These are phyloP conservation scores for Pseudocercospora pini-densiflorae DNA, from an alignment of 2,329 filamentous ascomycete species.

Conservation along the genomic window DNA sequence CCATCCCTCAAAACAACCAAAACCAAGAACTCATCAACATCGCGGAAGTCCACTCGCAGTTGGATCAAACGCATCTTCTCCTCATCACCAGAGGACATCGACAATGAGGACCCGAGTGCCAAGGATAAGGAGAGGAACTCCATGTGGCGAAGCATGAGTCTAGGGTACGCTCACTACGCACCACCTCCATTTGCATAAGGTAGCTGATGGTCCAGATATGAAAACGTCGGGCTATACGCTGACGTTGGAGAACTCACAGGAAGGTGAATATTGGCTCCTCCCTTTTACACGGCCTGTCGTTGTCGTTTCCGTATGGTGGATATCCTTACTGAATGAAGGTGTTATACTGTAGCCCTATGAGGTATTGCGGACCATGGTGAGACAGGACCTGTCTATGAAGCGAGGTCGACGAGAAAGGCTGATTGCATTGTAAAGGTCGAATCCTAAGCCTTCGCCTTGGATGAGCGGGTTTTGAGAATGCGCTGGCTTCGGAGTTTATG, in stretches of 20 bases:
- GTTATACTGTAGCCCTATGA: conserved; percentile 13
- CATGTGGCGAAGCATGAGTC: conserved; percentile 24
- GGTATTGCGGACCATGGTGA: conserved; percentile 12
- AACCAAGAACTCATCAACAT: conserved; percentile 5
- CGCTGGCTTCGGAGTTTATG: neutral
- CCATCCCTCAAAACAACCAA: conserved; percentile 7
- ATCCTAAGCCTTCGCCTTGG: neutral
- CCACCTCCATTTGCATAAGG: neutral
- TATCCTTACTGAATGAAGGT: conserved; percentile 10
- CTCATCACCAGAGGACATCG: neutral
- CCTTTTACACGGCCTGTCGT: neutral
- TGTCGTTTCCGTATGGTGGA: neutral
- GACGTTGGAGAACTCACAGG: conserved; percentile 17
- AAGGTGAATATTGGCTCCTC: conserved; percentile 8
- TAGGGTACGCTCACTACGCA: conserved; percentile 21
- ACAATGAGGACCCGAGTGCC: conserved; percentile 18
- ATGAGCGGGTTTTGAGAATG: neutral
- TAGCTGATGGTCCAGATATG: neutral
- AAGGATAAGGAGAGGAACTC: conserved; percentile 16
- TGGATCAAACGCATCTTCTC: conserved; percentile 21
- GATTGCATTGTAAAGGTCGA: neutral
- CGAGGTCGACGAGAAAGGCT: neutral
- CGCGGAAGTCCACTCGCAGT: conserved; percentile 8
- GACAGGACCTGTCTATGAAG: neutral
- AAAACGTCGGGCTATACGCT: conserved; percentile 14